Base-by-base conservation (phyloP, 805 yeast genomes). In the Cyberlindnera subsufficiens region DNA sequence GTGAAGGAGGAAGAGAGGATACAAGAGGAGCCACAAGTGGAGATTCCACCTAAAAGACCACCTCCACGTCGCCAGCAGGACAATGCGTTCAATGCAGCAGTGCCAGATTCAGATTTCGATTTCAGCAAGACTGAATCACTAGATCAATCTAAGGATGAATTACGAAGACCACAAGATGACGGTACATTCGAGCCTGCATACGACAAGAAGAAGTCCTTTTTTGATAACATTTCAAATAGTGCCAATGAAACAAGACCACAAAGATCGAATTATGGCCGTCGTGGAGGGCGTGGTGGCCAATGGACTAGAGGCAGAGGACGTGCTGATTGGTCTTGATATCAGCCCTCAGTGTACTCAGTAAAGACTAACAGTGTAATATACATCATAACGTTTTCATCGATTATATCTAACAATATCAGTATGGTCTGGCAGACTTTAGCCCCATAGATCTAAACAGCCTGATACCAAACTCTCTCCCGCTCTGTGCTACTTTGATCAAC, bases 141-240 rank as follows among this genome's bases (percentile, higher is more conserved):
- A 7, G 30, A 19, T 6, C 22, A 17, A 29, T 9, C 33, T 13
- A 31, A 33, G 18, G 39, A 32, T 18, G 30, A 32, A 3, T 22
- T 32, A 9, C 39, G 43, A 16, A 50, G 51, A 25, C 46, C 42
- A 11, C 48, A 42, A 3, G 47, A 46, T 18, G 46, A 32, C 15
- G 46, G 40, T 13, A 43, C 39, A 13, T 45, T n/a, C 3, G 50
- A 35, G 14, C 56, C 63, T 17, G 76, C 72, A 25, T 93, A 93
- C 68, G 77, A 89, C 67, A 88, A 82, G 62, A 75, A 76, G 56
- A 77, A 88, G 13, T 89, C 97, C 2, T 91, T 93, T 63, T 91
- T 91, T 58, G 98, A 93, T 64, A 78, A 76, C 47, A 77, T 91
- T 44, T 84, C 95, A 10, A 77, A 88, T 10, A 80, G 88, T 4